Conservation (phyloP, 345 rosid species). For the Theobroma cacao region DNA sequence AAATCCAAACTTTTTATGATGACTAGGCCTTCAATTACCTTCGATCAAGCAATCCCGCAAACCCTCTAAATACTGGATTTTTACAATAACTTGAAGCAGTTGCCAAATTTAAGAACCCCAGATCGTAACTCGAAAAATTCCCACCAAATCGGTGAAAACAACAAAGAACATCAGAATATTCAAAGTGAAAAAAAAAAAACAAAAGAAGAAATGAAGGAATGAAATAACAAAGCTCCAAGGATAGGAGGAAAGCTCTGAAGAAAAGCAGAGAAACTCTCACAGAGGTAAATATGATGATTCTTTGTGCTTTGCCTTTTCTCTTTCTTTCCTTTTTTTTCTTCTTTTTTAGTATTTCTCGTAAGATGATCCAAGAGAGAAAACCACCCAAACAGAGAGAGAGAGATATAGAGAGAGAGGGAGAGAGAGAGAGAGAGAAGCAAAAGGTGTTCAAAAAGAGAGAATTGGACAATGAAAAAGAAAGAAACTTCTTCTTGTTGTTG, state of each 20-base stretch:
- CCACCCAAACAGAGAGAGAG: slow-evolving; percentile 14
- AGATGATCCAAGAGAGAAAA: slow-evolving; percentile 13
- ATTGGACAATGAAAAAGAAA: slow-evolving; percentile 20
- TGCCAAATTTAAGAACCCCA: slow-evolving; percentile 15
- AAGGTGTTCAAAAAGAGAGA: slow-evolving; percentile 24
- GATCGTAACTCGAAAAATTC: slow-evolving; percentile 16
- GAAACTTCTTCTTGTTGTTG: slow-evolving; percentile 30
- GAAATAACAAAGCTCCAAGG: not conserved
- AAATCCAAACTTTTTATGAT: slow-evolving; percentile 18
- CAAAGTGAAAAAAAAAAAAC: not conserved
- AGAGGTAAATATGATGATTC: slow-evolving; percentile 19
- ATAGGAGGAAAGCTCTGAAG: slow-evolving; percentile 7
- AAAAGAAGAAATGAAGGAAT: not conserved
- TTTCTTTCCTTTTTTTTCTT: not conserved
- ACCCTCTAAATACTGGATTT: slow-evolving; percentile 9
- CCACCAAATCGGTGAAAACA: not conserved
- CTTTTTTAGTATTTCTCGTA: not conserved
- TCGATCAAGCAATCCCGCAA: slow-evolving; percentile 21
- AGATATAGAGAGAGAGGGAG: slow-evolving; percentile 10
- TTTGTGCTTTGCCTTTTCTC: not conserved
- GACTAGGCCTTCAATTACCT: not conserved
- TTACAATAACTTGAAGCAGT: slow-evolving; percentile 11
- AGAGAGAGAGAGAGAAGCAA: slow-evolving; percentile 18
- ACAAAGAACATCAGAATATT: slow-evolving; percentile 8
- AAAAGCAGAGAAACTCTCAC: slow-evolving; percentile 15